Base-by-base conservation (phyloP, 345 rosid species). In the Rhizophora mangle region DNA sequence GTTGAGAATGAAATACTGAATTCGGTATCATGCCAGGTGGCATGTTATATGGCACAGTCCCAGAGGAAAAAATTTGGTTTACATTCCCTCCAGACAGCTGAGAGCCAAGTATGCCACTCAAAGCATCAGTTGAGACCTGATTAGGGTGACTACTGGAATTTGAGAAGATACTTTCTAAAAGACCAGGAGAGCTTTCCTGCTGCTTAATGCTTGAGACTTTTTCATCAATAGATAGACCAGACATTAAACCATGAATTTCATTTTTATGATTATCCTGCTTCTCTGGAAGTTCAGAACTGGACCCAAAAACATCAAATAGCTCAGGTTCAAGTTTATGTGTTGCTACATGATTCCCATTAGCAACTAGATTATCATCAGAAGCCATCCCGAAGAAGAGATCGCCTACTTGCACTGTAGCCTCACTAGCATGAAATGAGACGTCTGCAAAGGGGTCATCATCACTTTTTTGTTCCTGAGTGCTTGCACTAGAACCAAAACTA, bases 311-410 rank as follows among this genome's bases (percentile, higher is more conserved):
- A 80, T 89, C 94, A 71, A 86, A 82, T 60, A 81, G 70, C 72
- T 86, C 88, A 13, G 87, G 70, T 51, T 71, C 80, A 37, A 46
- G 71, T 65, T 68, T 67, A 64, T 68, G 74, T 34, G 63, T 68
- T 5, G 74, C 55, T 67, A 64, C 63, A 37, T 78, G 74, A 77
- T 80, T 85, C 73, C 62, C 86, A 73, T 71, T 70, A 63, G 65
- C 69, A 61, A 69, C 79, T 6, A 78, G 76, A 64, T 86, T 87
- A 63, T 74, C 85, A 79, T 79, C 92, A 46, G 89, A 55, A 62
- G 80, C 78, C 96, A 95, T 84, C 68, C 96, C 96, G 46, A 96
- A 84, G 84, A 95, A 95, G 55, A 95, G 82, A 76, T 89, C 96
- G 63, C 63, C 80, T 49, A 19, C 30, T 43, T 74, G 72, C 37